Evolutionary conservation across 176 grass and related monocot species (phyloP), one percentile per base, ranked within the genome.

Genomic region (Leersia perrieri): DNA sequence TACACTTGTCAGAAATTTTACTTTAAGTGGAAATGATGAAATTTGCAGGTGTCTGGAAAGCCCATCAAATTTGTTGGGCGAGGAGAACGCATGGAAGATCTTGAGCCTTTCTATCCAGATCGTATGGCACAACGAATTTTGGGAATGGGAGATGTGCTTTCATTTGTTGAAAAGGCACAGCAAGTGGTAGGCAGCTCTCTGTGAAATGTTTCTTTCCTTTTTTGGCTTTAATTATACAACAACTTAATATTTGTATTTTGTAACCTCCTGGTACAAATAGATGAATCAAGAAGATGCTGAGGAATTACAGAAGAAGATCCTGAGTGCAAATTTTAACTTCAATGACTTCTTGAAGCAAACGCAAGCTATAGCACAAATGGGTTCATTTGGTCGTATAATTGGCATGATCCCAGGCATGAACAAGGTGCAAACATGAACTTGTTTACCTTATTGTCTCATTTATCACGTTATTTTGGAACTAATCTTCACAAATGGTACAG

Each of bases 81-180:
- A 79, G 96, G 96, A 31, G 96, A 98, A 53, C 90, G 88, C 27
- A 89, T 98, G 74, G 92, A 93, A 70, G 96, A 98, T 60, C 89
- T 98, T 66, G 96, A 98, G 73, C 86, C 83, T 83, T 99, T 99
- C 88, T 99, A 95, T 80, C 96, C 96, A 55, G 90, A 99, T 70
- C 90, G 93, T 14, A 99, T 99, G 96, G 96, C 92, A 9, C 90
- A 94, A 3, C 90, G 96, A 39, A 84, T 99, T 42, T 83, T 99
- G 79, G 96, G 93, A 72, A 99, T 99, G 96, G 96, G 96, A 57
- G 96, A 99, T 87, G 93, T 95, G 69, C 96, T 99, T 86, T 95
- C 93, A 67, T 99, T 99, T 66, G 93, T 99, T 32, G 93, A 95
- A 86, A 95, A 99, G 73, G 86, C 96, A 69, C 92, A 98, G 85